Percentiles rank a stretch among this genome's conserved stretches.
These are phyloP conservation scores for Gleditsia sinensis DNA, from an alignment of 306 rosid genomes.

Conservation along the genomic window DNA sequence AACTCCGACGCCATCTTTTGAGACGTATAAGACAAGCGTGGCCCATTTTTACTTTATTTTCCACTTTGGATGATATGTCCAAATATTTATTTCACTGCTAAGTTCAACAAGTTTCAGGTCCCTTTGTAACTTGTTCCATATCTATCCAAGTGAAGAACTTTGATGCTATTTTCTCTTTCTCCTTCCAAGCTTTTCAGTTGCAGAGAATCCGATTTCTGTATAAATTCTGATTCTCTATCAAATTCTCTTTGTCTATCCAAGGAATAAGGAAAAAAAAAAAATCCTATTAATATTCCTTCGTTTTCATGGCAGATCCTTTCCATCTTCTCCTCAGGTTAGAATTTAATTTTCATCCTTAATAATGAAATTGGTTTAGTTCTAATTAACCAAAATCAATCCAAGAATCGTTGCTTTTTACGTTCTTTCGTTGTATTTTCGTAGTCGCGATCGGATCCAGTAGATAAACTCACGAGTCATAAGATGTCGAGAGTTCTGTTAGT, in stretches of 20 bases:
- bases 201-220: constrained; percentile 20
- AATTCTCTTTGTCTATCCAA: neutral
- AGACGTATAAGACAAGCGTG: neutral
- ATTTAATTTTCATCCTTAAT: constrained; percentile 20
- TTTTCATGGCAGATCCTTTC: constrained; percentile 65
- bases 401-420: neutral
- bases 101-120: constrained; percentile 5
- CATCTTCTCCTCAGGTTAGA: constrained; percentile 59
- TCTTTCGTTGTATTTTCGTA: constrained; percentile 21
- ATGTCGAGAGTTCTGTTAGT: constrained; percentile 22
- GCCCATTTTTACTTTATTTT: neutral
- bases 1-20: neutral
- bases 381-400: constrained; percentile 11
- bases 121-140: constrained; percentile 9
- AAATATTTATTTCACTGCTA: neutral
- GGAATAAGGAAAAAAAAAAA: neutral
- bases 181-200: neutral
- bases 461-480: constrained; percentile 12
- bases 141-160: neutral
- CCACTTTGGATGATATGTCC: neutral
- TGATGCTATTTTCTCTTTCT: neutral
- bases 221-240: constrained; percentile 23
- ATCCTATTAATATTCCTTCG: constrained; percentile 29
- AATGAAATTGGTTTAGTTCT: neutral
- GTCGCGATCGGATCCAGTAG: constrained; percentile 55